These are phyloP conservation scores for Cercis canadensis DNA, from an alignment of 306 rosid genomes.

Conservation along the genomic window DNA sequence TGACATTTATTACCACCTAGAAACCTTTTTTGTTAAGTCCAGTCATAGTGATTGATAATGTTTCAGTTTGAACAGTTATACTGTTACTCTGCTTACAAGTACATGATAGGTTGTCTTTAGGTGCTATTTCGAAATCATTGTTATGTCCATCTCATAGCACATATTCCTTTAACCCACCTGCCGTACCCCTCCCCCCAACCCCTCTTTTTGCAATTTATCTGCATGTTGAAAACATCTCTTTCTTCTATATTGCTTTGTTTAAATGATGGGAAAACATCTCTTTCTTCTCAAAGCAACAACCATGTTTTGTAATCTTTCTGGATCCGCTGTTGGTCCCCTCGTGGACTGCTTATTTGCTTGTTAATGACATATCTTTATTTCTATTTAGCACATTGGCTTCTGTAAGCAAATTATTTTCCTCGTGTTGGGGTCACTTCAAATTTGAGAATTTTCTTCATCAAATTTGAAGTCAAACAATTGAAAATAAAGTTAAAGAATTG, in stretches of 20 bases:
- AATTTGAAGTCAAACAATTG: not conserved
- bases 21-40: no score
- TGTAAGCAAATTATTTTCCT: not conserved
- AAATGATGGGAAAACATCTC: not conserved
- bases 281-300: not conserved
- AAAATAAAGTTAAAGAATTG: not conserved
- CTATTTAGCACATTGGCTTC: not conserved
- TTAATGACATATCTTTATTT: not conserved
- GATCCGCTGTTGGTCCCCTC: not conserved
- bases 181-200: no score
- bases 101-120: not conserved
- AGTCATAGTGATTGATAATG: not conserved
- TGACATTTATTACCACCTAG: no score
- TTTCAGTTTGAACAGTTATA: not conserved
- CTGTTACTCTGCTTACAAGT: slow-evolving; percentile 13
- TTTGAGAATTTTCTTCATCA: not conserved
- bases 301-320: not conserved
- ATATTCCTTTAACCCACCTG: not conserved
- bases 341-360: not conserved
- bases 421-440: not conserved
- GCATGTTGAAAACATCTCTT: no score
- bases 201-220: no score
- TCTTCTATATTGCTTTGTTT: not conserved
- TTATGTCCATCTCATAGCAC: not conserved
- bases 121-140: slow-evolving; percentile 14